Base-by-base conservation (phyloP, 2,329 filamentous ascomycete genomes). In the Xylariomycetidae sp. region DNA sequence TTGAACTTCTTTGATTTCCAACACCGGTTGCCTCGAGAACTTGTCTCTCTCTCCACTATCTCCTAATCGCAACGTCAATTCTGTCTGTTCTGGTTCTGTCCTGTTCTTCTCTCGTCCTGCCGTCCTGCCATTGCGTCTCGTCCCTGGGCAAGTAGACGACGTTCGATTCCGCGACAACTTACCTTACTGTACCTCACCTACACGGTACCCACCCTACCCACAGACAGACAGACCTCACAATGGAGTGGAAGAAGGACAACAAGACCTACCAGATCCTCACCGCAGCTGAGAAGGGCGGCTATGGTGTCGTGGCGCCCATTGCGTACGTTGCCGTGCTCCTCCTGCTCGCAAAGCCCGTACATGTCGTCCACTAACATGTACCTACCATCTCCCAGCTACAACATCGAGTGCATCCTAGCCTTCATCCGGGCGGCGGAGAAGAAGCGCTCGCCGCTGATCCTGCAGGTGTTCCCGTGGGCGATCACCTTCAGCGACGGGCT, bases 401-500 rank as follows among this genome's bases (percentile, higher is more conserved):
- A 85, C 51, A 63, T 85, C 38, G 82, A 86, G 61, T 76, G 75
- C 29, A 79, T 87, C 44, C 64, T 85, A 10, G 50, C 39, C 43
- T 57, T 58, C 35, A 48, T 58, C 22, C 40, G 40, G 10, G 44
- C 44, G 6, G 44, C 44, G 5, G 76, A 82, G 58, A 64, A 65
- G 20, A 80, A 79, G 43, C 61, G 65, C 20, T 76, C 76, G 0
- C 77, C 79, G 0, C 65, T 76, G 15, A 79, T 82, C 58, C 74
- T 84, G 51, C 76, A 80, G 25, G 69, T 84, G 45, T 84, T 84
- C 54, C 79, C 79, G 58, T 35, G 33, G 33, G 33, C 33, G 5
- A 65, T 84, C 26, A 67, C 74, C 36, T 83, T 76, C 61, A 75
- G 75, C 6, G 66, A 70, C 38, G 64, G 63, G 5, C 51, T 70